These are phyloP conservation scores for Mucor velutinosus DNA, from an alignment of 371 early-diverging fungal species.

Conservation along the genomic window DNA sequence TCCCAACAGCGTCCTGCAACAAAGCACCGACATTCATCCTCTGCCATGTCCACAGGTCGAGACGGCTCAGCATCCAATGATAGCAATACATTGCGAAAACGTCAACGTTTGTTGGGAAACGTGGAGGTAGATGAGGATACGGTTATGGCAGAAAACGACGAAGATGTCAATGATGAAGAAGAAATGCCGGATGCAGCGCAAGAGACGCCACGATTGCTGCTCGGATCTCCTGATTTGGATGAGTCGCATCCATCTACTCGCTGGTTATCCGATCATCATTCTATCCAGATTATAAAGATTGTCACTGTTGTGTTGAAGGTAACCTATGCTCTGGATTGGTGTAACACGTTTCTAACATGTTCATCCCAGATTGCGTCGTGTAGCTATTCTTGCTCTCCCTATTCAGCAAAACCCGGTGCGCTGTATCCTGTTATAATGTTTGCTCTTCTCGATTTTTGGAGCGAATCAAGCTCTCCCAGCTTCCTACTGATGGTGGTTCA, in stretches of 20 bases:
- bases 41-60: neutral
- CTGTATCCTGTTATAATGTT: slow-evolving; percentile 43
- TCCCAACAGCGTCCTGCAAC: neutral
- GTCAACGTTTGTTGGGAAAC: slow-evolving; percentile 8
- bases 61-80: neutral
- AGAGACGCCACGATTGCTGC: neutral
- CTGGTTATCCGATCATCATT: slow-evolving; percentile 10
- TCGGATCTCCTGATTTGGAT: slow-evolving; percentile 8
- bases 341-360: neutral
- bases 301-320: slow-evolving; percentile 36
- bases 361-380: slow-evolving; percentile 39
- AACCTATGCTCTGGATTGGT: neutral
- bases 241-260: neutral
- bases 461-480: slow-evolving; percentile 23
- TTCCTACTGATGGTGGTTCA: slow-evolving; percentile 15
- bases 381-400: slow-evolving; percentile 47
- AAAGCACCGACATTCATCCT: neutral
- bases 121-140: slow-evolving; percentile 2
- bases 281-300: slow-evolving; percentile 22
- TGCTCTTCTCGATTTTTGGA: slow-evolving; percentile 48
- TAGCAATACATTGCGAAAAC: slow-evolving; percentile 1
- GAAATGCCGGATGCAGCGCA: neutral
- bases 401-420: slow-evolving; percentile 29
- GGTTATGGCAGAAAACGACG: neutral
- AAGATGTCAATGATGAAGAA: slow-evolving; percentile 2